phyloP scores from a whole-genome alignment of 768 basidiomycete genomes.

The Pulveroboletus sp. region DNA sequence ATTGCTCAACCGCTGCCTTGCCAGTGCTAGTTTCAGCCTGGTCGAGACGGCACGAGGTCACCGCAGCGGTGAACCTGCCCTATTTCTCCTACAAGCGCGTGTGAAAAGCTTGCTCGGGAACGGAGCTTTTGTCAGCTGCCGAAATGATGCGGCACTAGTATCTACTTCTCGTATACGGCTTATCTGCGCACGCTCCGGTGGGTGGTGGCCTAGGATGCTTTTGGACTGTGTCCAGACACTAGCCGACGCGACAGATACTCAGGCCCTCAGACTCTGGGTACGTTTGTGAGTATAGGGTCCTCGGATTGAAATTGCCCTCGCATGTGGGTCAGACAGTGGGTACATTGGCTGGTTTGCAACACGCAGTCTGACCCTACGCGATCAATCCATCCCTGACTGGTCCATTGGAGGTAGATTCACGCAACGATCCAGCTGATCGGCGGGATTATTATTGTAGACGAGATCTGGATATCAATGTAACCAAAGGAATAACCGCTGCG shows the following conservation, averaged over 20 bases:
- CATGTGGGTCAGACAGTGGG: neutral
- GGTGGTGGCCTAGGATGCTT: too few species aligned
- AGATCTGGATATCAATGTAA: slow-evolving; percentile 6
- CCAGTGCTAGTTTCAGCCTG: neutral
- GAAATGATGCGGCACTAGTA: neutral
- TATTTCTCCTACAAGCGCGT: neutral
- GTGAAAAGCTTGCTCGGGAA: neutral
- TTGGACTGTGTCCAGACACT: too few species aligned
- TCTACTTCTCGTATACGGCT: too few species aligned
- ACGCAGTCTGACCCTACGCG: too few species aligned
- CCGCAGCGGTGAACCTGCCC: neutral
- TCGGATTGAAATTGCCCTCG: neutral
- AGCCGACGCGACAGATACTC: too few species aligned
- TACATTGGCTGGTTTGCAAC: neutral
- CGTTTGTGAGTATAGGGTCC: neutral
- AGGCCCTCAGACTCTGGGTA: too few species aligned
- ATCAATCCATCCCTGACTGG: neutral
- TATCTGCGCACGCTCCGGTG: too few species aligned
- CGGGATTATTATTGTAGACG: neutral
- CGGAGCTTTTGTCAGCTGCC: neutral
- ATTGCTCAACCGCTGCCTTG: neutral
- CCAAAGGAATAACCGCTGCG: neutral
- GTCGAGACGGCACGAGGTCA: neutral
- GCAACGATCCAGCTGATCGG: neutral
- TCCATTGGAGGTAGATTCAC: neutral